Evolutionary conservation across 1,284 basidiomycete species (phyloP), one percentile per base, ranked within the genome.

Genomic region (Acaromyces ingoldii): DNA sequence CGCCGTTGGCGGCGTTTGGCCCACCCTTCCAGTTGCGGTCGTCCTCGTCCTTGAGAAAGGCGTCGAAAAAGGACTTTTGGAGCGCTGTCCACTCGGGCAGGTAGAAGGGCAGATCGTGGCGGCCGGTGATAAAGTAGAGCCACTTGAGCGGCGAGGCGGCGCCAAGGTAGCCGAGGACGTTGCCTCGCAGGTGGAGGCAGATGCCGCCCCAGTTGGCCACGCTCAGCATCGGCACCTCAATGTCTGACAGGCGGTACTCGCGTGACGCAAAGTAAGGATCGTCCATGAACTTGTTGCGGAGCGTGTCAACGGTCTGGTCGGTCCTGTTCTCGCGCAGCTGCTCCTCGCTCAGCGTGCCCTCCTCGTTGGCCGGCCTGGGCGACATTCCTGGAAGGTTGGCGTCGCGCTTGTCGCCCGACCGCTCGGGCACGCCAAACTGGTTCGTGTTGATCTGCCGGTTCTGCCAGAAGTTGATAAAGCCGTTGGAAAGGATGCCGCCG

Each of bases 51-150:
- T 70, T 72, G 37, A 74, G 57, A 57, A 60, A 73, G 7, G 71
- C 67, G 41, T 74, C 61, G 13, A 74, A 60, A 62, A 76, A 74
- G 1, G 66, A 68, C 39, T 63, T 62, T 36, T 75, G 74, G 4
- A 74, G 58, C 38, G 58, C 57, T 38, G 72, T 68, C 31, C 59
- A 65, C 37, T 74, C 65, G 0, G 65, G 55, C 6, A 74, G 58
- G 58, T 71, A 76, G 60, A 76, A 75, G 5, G 75, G 74, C 1
- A 75, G 41, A 49, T 76, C 75, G 53, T 76, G 74, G 11, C 74
- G 55, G 6, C 75, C 75, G 3, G 66, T 64, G 40, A 74, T 72
- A 52, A 74, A 66, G 49, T 61, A 70, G 7, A 76, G 65, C 74
- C 74, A 76, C 56, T 76, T 76, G 57, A 72, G 60, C 50, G 57